Evolutionary conservation across 2,329 filamentous ascomycete genomes (phyloP).

Genomic region (Penicillium decumbens): DNA sequence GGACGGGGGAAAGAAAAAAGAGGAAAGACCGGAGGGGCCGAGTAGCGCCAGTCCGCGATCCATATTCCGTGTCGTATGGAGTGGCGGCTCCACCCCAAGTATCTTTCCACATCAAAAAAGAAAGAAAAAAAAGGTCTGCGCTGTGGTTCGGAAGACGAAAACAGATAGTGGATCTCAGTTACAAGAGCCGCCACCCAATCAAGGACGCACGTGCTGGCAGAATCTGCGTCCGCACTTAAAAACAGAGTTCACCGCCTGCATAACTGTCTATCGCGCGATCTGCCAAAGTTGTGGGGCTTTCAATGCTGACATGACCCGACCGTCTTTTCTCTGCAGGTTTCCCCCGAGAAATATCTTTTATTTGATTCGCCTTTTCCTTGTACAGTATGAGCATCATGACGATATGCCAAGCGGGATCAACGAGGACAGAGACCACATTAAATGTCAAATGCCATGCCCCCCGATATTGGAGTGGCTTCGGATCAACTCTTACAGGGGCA

Average conservation of each 20-base stretch:
- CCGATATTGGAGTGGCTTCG: neutral
- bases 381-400: neutral
- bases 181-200: constrained; percentile 24
- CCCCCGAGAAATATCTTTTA: neutral
- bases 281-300: neutral
- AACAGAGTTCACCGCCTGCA: neutral
- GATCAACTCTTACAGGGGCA: neutral
- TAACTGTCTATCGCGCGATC: neutral
- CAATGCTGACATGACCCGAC: neutral
- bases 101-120: neutral
- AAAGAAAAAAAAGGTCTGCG: neutral
- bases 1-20: neutral
- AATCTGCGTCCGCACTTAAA: constrained; percentile 8
- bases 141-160: constrained; percentile 7
- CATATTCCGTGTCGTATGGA: neutral
- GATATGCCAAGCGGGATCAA: neutral
- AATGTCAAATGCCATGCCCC: too few species aligned
- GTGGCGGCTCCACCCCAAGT: neutral
- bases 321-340: neutral
- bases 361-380: neutral
- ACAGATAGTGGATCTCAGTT: constrained; percentile 6
- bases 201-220: constrained; percentile 32
- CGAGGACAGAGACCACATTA: neutral
- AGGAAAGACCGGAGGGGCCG: neutral
- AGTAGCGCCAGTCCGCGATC: neutral